Base-by-base conservation (phyloP, 495 filamentous ascomycete species). In the Neurospora cerealis region DNA sequence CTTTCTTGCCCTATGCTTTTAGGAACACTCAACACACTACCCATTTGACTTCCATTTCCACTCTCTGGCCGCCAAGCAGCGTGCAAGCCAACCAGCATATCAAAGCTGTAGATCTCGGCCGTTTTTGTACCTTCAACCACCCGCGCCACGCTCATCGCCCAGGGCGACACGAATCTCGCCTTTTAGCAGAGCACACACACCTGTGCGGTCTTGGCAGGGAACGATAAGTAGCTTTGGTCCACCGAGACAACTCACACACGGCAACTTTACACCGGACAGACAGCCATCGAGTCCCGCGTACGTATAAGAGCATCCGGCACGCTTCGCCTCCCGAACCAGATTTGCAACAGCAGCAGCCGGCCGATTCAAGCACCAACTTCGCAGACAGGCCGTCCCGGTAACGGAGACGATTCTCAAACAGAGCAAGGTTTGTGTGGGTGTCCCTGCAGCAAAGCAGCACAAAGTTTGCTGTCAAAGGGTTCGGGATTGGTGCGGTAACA, bases 111-210 rank as follows among this genome's bases (percentile, higher is more conserved):
- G 79, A 79, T 79, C 78, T 78, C 75, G 73, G 46, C 78, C 75
- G 54, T 70, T 78, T 77, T 77, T 71, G 78, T 73, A 54, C 42
- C 74, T 42, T 74, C 73, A 71, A 71, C 70, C 19, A 79, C 72
- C 39, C 24, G 73, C 79, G 78, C 79, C 78, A 79, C 76, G 76
- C 74, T 66, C 73, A 44, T 74, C 74, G 54, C 39, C 70, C 72
- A 72, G 73, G 77, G 80, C 77, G 75, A 81, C 80, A 81, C 80
- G 77, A 81, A 79, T 78, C 79, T 79, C 76, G 76, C 75, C 75
- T 76, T 74, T 44, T 42, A 44, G 72, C 72, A 46, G 66, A 70
- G 70, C 46, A 71, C 76, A 69, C 28, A 19, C 54, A 66, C 54
- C 32, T 66, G 54, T 66, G 8, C 28, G 13, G 74, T 70, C 80